phyloP scores from a whole-genome alignment of 768 basidiomycete species.

The Podaxis carcinomalis region DNA sequence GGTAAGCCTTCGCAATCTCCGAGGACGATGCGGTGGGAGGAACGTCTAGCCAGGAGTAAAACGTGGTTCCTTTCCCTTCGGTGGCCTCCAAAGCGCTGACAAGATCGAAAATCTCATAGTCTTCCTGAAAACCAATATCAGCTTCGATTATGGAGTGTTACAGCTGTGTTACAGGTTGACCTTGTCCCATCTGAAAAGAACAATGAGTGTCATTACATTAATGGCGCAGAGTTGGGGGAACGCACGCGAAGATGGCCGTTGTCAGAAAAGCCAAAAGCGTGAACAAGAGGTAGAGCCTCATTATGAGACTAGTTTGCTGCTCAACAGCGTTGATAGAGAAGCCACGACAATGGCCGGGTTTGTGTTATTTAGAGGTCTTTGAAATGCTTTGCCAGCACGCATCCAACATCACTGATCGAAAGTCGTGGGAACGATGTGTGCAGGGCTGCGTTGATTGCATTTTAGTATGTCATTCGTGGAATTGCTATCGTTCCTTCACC shows the following conservation, averaged over 20 bases:
- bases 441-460: neutral
- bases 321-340: neutral
- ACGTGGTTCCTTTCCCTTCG: constrained; percentile 93
- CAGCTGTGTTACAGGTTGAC: constrained; percentile 27
- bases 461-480: neutral
- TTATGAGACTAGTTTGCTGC: constrained; percentile 19
- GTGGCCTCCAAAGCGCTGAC: constrained; percentile 74
- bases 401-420: constrained; percentile 2
- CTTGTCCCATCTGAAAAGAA: constrained; percentile 63
- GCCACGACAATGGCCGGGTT: neutral
- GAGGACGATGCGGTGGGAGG: constrained; percentile 64
- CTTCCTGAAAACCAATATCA: constrained; percentile 50
- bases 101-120: constrained; percentile 95
- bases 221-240: constrained; percentile 16
- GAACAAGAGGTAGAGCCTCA: constrained; percentile 48
- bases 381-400: neutral
- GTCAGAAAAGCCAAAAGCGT: constrained; percentile 48
- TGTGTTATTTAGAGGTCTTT: neutral
- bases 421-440: constrained; percentile 5
- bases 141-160: neutral
- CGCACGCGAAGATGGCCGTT: constrained; percentile 57
- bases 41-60: constrained; percentile 92
- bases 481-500: neutral
- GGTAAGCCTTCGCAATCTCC: constrained; percentile 87
- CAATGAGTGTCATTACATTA: constrained; percentile 10